Conservation (phyloP, 1,139 yeast species). For the Candida dubliniensis region DNA sequence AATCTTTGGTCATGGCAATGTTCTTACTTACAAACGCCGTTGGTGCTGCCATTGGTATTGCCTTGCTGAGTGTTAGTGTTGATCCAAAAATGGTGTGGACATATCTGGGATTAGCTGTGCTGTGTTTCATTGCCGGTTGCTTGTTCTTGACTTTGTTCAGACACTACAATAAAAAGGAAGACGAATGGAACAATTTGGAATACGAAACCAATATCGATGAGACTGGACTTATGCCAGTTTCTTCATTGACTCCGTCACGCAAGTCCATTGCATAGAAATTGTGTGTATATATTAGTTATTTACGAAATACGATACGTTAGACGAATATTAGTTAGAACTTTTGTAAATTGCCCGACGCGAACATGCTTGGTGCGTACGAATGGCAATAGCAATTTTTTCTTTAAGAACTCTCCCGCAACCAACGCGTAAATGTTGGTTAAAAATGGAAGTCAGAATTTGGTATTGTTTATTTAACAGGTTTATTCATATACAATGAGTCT, state of each 20-base stretch:
- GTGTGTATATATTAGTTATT: too few relatives aligned
- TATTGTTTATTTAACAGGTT: too few relatives aligned
- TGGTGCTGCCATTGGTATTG: constrained; percentile 75
- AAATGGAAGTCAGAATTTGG: too few relatives aligned
- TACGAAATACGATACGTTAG: too few relatives aligned
- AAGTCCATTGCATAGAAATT: constrained; percentile 1
- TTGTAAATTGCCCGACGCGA: too few relatives aligned
- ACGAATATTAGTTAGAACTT: too few relatives aligned
- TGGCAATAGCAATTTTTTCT: too few relatives aligned
- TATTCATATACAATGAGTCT: too few relatives aligned
- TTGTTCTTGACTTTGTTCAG: constrained; percentile 63
- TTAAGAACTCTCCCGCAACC: too few relatives aligned
- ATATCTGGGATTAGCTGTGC: constrained; percentile 60
- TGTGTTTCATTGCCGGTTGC: constrained; percentile 60
- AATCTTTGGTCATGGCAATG: constrained; percentile 63
- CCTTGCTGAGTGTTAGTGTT: constrained; percentile 61
- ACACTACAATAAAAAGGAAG: constrained; percentile 58
- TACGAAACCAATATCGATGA: constrained; percentile 22
- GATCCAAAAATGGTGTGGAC: constrained; percentile 72
- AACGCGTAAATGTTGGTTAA: too few relatives aligned
- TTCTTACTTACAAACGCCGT: constrained; percentile 62
- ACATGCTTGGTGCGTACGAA: too few relatives aligned
- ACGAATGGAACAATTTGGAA: constrained; percentile 59
- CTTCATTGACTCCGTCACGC: constrained; percentile 19
- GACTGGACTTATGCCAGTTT: constrained; percentile 21